Conservation (phyloP, 345 rosid species). For the Eucalyptus virginea region DNA sequence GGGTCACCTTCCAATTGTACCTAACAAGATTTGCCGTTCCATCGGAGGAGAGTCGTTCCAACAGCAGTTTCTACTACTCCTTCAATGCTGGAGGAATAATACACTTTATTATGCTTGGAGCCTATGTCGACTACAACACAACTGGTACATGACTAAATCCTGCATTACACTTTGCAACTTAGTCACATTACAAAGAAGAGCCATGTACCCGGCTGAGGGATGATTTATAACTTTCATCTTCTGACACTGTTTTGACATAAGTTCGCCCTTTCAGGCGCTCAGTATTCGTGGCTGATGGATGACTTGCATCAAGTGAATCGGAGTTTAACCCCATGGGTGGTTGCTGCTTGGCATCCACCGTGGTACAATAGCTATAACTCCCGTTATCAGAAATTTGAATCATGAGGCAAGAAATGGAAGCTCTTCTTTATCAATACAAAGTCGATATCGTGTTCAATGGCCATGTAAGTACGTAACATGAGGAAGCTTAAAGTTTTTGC, state of each 20-base stretch:
- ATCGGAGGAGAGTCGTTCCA: conserved; percentile 57
- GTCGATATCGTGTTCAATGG: conserved; percentile 69
- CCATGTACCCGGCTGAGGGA: background rate
- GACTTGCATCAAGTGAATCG: conserved; percentile 49
- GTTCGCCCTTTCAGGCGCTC: conserved; percentile 34
- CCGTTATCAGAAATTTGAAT: conserved; percentile 82
- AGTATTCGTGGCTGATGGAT: conserved; percentile 61
- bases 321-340: conserved; percentile 63
- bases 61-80: conserved; percentile 69
- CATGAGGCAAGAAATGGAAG: conserved; percentile 88
- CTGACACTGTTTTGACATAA: background rate
- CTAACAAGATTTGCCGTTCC: conserved; percentile 66
- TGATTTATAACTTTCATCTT: background rate
- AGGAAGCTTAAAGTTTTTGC: background rate
- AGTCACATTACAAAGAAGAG: background rate
- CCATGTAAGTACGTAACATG: conserved; percentile 37
- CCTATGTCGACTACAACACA: conserved; percentile 58
- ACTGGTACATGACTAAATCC: conserved; percentile 24
- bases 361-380: conserved; percentile 81
- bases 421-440: conserved; percentile 55
- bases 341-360: conserved; percentile 80
- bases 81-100: conserved; percentile 72
- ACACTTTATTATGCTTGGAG: conserved; percentile 81
- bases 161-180: background rate
- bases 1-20: conserved; percentile 62